Base-by-base conservation (phyloP, 306 rosid genomes). In the Elaeagnus macrophylla region DNA sequence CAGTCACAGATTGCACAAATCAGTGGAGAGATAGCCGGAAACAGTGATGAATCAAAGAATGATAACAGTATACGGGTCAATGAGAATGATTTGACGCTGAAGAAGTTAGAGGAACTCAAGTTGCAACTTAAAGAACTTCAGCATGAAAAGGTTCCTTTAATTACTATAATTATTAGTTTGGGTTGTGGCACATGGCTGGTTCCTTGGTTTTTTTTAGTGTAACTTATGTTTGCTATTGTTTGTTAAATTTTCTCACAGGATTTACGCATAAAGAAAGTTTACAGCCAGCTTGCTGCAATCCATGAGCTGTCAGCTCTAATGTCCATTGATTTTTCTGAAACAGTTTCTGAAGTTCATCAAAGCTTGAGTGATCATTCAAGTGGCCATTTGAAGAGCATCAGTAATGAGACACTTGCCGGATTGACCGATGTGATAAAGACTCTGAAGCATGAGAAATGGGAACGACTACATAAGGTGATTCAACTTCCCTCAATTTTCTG, bases 341-440 rank as follows among this genome's bases (percentile, higher is more conserved):
- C 72, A 14, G 53, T 90, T 46, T 69, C 70, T 68, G 83, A 75
- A 59, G 68, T 86, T 46, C 94, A 90, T 71, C 86, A 86, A n/a
- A 90, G 86, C 79, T 65, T 90, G 77, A 66, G 65, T 9, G 76
- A 75, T 74, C 67, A 82, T 36, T 70, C 74, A 5, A 51, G 70
- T 47, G 58, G 72, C 55, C 69, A 65, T 14, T 67, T 19, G 15
- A 79, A 72, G 75, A 81, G 88, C 79, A 78, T 90, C 61, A 83
- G 91, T 73, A 90, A 90, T 10, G 88, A 81, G 48, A 83, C 95
- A 52, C 88, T 86, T 68, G 95, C 97, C 18, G 64, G 79, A 76
- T 76, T 86, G 73, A 78, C 84, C 1, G 87, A 78, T 54, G 70
- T 69, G 49, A 78, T 83, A 54, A 78, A 70, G 70, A 77, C 83